Conservation (phyloP, 202 grass and related monocot species). For the Hordeum pubiflorum region DNA sequence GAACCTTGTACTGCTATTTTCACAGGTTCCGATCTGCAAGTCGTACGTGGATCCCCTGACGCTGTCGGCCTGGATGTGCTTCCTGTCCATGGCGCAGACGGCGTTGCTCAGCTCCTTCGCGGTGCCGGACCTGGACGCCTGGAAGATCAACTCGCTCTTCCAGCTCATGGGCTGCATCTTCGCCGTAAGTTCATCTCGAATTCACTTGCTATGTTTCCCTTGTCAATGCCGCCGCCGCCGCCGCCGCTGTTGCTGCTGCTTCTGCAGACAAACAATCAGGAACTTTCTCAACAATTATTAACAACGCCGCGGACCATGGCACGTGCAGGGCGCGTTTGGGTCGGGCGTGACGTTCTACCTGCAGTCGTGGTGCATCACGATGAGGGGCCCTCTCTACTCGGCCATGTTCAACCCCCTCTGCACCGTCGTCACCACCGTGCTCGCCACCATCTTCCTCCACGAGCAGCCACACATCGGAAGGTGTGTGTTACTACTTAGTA, state of each 20-base stretch:
- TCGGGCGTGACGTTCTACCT: slow-evolving; percentile 65
- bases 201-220: background rate
- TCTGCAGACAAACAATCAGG: background rate
- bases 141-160: slow-evolving; percentile 49
- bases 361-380: slow-evolving; percentile 68
- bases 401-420: slow-evolving; percentile 71
- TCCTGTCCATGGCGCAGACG: slow-evolving; percentile 50
- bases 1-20: background rate
- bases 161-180: slow-evolving; percentile 44
- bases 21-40: slow-evolving; percentile 66
- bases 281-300: no score
- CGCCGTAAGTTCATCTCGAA: slow-evolving; percentile 34
- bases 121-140: slow-evolving; percentile 29
- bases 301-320: background rate
- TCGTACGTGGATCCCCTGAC: slow-evolving; percentile 57
- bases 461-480: slow-evolving; percentile 68
- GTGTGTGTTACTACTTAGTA: slow-evolving; percentile 12
- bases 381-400: slow-evolving; percentile 60
- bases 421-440: slow-evolving; percentile 45
- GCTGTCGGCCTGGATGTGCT: slow-evolving; percentile 66
- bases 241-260: no score
- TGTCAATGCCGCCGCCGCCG: no score
- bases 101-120: slow-evolving; percentile 37
- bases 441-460: slow-evolving; percentile 33
- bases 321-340: slow-evolving; percentile 44